Evolutionary conservation across 2,329 filamentous ascomycete genomes (phyloP).

Genomic region (Claviceps sp.): DNA sequence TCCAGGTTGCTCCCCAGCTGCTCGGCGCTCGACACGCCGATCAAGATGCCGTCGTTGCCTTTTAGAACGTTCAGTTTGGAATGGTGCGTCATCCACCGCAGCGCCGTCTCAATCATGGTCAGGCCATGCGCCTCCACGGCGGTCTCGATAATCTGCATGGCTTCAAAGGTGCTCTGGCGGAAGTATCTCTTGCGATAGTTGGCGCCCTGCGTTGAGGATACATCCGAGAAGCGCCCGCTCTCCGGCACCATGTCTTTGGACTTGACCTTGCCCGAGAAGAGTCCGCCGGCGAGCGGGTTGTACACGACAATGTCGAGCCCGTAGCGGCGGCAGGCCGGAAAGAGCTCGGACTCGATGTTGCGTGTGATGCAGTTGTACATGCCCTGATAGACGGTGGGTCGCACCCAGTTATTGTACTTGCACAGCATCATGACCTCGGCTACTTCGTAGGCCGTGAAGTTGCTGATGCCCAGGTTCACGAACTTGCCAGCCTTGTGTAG

Average conservation of each 20-base stretch:
- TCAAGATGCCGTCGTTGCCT: slow-evolving; percentile 45
- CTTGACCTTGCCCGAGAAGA: slow-evolving; percentile 72
- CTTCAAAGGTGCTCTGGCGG: slow-evolving; percentile 48
- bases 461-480: slow-evolving; percentile 63
- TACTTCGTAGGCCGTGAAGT: slow-evolving; percentile 79
- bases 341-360: slow-evolving; percentile 60
- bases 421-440: slow-evolving; percentile 73
- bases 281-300: slow-evolving; percentile 68
- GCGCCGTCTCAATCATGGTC: slow-evolving; percentile 57
- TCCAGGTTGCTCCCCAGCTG: slow-evolving; percentile 46
- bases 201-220: slow-evolving; percentile 33
- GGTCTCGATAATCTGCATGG: slow-evolving; percentile 53
- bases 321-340: slow-evolving; percentile 61
- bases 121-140: slow-evolving; percentile 55
- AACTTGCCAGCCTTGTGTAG: slow-evolving; percentile 82
- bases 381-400: slow-evolving; percentile 72
- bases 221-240: slow-evolving; percentile 58
- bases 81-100: slow-evolving; percentile 64
- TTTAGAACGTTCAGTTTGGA: slow-evolving; percentile 40
- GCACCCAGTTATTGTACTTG: slow-evolving; percentile 68
- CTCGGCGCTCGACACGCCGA: slow-evolving; percentile 43
- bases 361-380: slow-evolving; percentile 80
- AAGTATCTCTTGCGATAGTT: slow-evolving; percentile 60
- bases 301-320: slow-evolving; percentile 69
- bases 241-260: slow-evolving; percentile 45